Base-by-base conservation (phyloP, 2,329 filamentous ascomycete genomes). In the Cladophialophora immunda region DNA sequence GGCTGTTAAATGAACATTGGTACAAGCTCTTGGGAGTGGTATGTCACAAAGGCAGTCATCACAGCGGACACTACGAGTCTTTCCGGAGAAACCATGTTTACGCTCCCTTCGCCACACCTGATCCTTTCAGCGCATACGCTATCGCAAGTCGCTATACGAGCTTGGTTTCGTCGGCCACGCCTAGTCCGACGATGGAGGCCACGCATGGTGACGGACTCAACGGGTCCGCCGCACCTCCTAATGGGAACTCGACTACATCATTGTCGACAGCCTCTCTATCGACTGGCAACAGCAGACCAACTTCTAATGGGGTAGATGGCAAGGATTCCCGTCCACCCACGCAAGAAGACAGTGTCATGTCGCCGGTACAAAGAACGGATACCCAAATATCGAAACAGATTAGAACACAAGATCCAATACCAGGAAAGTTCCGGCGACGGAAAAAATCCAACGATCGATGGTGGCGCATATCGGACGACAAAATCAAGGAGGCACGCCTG, bases 401-500 rank as follows among this genome's bases (percentile, higher is more conserved):
- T 22, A 25, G 66, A 41, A 70, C 73, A 47, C 71, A 71, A 30
- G 71, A 73, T 13, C 69, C 72, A 22, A 69, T 72, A 25, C 71
- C 75, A 17, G 72, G 73, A 25, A 73, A 75, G 58, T 67, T 66
- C 38, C 86, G 82, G 70, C 89, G 87, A 72, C 87, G 86, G 67
- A 87, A 85, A 72, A 89, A 87, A 75, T 79, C 82, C 13, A 86
- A 85, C 53, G 90, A 96, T 75, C 89, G 91, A 47, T 99, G 95
- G 95, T 99, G 95, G 95, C 89, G 95, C 38, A 97, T 99, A 71
- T 97, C 94, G 71, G 95, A 99, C 77, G 95, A 99, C 72, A 97
- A 96, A 79, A 88, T 98, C 74, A 95, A 94, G 76, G 94, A 98
- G 79, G 91, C 93, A 72, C 97, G 94, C 82, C 98, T 94, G 5